phyloP scores from a whole-genome alignment of 2,329 filamentous ascomycete genomes.

The Fusarium guadeloupense region DNA sequence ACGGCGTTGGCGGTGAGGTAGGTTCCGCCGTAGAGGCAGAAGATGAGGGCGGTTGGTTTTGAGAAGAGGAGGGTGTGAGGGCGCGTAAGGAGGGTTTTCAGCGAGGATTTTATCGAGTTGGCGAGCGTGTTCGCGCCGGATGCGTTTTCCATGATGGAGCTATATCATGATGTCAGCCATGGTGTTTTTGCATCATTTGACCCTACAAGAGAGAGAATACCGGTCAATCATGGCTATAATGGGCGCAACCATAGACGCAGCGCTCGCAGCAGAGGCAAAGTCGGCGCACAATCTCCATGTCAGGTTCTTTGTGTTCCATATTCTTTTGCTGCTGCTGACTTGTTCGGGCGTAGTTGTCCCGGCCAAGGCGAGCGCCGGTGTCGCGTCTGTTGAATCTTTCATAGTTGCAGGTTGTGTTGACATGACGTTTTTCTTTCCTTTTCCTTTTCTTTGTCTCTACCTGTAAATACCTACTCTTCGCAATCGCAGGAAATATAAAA shows the following conservation, averaged over 20 bases:
- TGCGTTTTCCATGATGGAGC: conserved; percentile 84
- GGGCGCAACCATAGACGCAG: conserved; percentile 81
- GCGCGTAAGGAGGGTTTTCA: conserved; percentile 64
- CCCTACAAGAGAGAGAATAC: conserved; percentile 62
- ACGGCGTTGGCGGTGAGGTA: conserved; percentile 89
- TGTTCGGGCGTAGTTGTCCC: conserved; percentile 33
- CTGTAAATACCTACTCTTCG: too few relatives aligned
- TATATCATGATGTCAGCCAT: conserved; percentile 46
- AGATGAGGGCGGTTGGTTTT: conserved; percentile 74
- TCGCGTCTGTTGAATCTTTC: conserved; percentile 25
- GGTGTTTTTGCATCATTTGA: neutral
- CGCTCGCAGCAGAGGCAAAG: conserved; percentile 72
- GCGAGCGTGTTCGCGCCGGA: conserved; percentile 70
- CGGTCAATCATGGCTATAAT: conserved; percentile 89
- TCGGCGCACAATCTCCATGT: conserved; percentile 74
- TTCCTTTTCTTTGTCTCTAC: too few relatives aligned
- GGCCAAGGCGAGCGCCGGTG: conserved; percentile 32
- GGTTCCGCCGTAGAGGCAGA: conserved; percentile 84
- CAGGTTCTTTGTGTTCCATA: conserved; percentile 82
- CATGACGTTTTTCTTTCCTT: too few relatives aligned
- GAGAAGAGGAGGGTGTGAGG: conserved; percentile 71
- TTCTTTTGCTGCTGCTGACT: conserved; percentile 11
- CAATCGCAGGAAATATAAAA: neutral
- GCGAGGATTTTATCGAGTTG: conserved; percentile 67
- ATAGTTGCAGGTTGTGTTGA: conserved; percentile 2